Percentiles rank a stretch among this genome's conserved stretches.
These are phyloP conservation scores for Cyberlindnera bimundalis DNA, from an alignment of 805 yeast genomes.

Conservation along the genomic window DNA sequence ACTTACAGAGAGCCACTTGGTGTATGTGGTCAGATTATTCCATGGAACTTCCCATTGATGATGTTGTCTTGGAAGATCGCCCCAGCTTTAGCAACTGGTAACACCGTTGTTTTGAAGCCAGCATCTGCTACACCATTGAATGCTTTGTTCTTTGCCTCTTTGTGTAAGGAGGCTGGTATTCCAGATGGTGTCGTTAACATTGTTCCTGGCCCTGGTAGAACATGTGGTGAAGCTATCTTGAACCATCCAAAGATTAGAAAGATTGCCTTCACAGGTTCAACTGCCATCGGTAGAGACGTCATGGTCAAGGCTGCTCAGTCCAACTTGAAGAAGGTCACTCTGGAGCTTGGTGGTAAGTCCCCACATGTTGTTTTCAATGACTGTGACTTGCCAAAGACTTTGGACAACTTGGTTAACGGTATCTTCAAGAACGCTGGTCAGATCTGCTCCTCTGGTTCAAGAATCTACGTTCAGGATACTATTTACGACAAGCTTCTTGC, in stretches of 20 bases:
- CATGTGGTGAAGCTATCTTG: constrained; percentile 68
- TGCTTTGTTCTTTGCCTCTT: constrained; percentile 58
- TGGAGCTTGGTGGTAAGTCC: constrained; percentile 83
- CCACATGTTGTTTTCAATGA: constrained; percentile 74
- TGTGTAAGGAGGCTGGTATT: constrained; percentile 64
- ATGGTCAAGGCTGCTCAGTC: constrained; percentile 68
- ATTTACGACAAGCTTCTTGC: constrained; percentile 60
- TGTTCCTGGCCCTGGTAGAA: constrained; percentile 71
- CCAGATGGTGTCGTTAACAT: constrained; percentile 76
- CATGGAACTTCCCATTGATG: constrained; percentile 83
- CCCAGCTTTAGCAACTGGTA: constrained; percentile 76
- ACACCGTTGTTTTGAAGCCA: constrained; percentile 68
- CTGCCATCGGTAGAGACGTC: constrained; percentile 68
- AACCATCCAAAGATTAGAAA: constrained; percentile 68
- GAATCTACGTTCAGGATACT: constrained; percentile 71
- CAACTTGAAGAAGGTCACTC: constrained; percentile 73
- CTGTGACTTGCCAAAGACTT: constrained; percentile 49
- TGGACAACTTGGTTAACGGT: constrained; percentile 55
- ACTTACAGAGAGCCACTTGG: constrained; percentile 75
- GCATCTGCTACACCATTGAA: constrained; percentile 78
- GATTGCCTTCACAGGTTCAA: constrained; percentile 81
- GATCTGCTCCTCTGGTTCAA: constrained; percentile 80
- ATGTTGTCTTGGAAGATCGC: constrained; percentile 80
- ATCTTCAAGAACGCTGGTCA: constrained; percentile 81
- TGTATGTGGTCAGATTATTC: constrained; percentile 80